Percentiles rank a stretch among this genome's conserved stretches.
phyloP scores from a whole-genome alignment of 495 filamentous ascomycete species.

The Acidiella bohemica region DNA sequence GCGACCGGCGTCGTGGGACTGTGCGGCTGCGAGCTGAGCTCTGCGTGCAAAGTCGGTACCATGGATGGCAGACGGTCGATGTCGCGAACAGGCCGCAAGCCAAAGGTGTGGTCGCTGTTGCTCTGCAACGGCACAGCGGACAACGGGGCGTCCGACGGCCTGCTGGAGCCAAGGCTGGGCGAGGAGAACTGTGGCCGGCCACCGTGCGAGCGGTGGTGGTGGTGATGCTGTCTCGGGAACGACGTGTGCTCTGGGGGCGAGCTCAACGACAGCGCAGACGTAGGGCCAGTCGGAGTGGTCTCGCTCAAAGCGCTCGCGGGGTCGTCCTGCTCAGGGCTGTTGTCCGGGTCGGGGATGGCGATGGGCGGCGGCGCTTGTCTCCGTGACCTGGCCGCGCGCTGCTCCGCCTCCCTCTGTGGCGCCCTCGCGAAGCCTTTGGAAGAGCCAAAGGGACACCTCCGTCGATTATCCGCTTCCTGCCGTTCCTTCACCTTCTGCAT shows the following conservation, averaged over 20 bases:
- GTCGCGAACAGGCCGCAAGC: slow-evolving; percentile 69
- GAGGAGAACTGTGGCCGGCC: slow-evolving; percentile 28
- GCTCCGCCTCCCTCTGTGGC: slow-evolving; percentile 21
- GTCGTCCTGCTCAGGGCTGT: slow-evolving; percentile 35
- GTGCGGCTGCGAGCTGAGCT: slow-evolving; percentile 73
- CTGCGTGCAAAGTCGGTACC: slow-evolving; percentile 55
- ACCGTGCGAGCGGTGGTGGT: slow-evolving; percentile 49
- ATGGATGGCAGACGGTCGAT: slow-evolving; percentile 77
- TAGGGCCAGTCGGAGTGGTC: slow-evolving; percentile 46
- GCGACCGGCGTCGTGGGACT: slow-evolving; percentile 73
- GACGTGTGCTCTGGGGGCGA: slow-evolving; percentile 63
- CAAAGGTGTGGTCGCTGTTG: slow-evolving; percentile 40
- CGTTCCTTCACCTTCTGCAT: slow-evolving; percentile 80
- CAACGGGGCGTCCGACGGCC: slow-evolving; percentile 44
- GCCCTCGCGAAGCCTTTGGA: slow-evolving; percentile 22
- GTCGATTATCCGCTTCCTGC: slow-evolving; percentile 51
- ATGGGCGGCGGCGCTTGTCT: slow-evolving; percentile 62
- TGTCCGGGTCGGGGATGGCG: slow-evolving; percentile 52
- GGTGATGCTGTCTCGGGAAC: slow-evolving; percentile 51
- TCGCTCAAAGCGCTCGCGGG: slow-evolving; percentile 47
- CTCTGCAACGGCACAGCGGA: slow-evolving; percentile 49
- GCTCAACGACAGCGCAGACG: slow-evolving; percentile 42
- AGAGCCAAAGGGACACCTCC: slow-evolving; percentile 24
- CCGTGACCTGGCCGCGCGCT: slow-evolving; percentile 29
- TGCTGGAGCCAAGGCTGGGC: slow-evolving; percentile 6